Base-by-base conservation (phyloP, 2,329 filamentous ascomycete species). In the Cyclaneusma minus region DNA sequence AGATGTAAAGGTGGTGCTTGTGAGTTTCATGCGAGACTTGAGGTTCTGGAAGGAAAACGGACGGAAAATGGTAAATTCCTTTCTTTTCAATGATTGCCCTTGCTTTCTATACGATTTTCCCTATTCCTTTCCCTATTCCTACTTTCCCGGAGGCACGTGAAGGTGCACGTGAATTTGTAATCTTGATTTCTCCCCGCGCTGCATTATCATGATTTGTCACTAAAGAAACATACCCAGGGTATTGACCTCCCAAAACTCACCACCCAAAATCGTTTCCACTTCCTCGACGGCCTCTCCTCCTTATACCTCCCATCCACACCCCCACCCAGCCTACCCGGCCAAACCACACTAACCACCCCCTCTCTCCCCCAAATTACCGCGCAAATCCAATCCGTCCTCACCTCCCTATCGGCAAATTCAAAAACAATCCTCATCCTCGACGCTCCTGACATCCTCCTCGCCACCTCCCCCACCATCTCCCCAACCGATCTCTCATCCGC, bases 21-120 rank as follows among this genome's bases (percentile, higher is more conserved):
- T 89, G 31, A 91, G 80, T 54, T 93, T 89, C 52, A 55, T 92
- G 51, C 65, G 81, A 33, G 77, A 87, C 41, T 67, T 64, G 35
- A 56, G 65, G 2, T 91, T 92, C 45, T 94, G 84, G 83, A 71
- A 59, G 35, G 67, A 74, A 3, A 75, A 80, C 25, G 64, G 64
- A 3, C 64, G 68, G 28, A 74, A 74, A 49, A 50, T 83, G 43
- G 77, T 81, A 52, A 36, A 60, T 48, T 14, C 15, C 13, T 5
- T 25, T 13, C 28, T 33, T 40, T 37, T 21, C 4, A 13, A 13
- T 10, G 13, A 21, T 2, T 12, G 16, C 24, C 24, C 14, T 21
- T 24, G 22, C 13, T 11, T 20, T 10, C 12, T 17, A 7, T 20
- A 14, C 24, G 14, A 24, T 18, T 25, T 32, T 13, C 20, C 22